Evolutionary conservation across 345 rosid genomes (phyloP).

Genomic region (Hirschfeldia incana): DNA sequence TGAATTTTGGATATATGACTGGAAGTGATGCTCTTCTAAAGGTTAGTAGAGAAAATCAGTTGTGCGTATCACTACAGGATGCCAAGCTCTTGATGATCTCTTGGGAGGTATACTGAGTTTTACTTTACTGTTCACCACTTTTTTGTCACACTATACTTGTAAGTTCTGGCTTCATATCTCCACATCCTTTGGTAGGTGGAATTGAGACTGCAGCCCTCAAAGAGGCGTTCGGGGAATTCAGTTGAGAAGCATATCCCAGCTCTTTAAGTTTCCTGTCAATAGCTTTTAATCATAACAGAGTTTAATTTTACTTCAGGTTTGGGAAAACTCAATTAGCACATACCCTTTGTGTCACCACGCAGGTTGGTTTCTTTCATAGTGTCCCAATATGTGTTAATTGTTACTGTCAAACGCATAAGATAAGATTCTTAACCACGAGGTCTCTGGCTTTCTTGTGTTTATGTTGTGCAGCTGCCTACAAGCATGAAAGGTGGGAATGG

Average conservation of each 20-base stretch:
- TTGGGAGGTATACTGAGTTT: constrained; percentile 59
- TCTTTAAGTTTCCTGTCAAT: not conserved
- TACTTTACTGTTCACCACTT: not conserved
- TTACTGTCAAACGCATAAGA: not conserved
- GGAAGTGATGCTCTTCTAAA: constrained; percentile 87
- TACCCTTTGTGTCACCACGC: constrained; percentile 83
- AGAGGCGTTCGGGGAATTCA: constrained; percentile 93
- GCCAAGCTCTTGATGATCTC: constrained; percentile 92
- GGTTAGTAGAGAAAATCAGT: constrained; percentile 81
- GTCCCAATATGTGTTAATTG: not conserved
- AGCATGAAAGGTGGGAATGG: constrained; percentile 92
- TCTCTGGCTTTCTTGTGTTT: not conserved
- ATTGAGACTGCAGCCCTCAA: constrained; percentile 75
- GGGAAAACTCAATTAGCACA: constrained; percentile 93
- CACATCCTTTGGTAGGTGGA: constrained; percentile 61
- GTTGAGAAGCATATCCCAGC: constrained; percentile 48
- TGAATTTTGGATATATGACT: constrained; percentile 89
- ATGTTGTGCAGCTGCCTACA: constrained; percentile 66
- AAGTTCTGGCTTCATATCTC: not conserved
- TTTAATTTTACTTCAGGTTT: constrained; percentile 50
- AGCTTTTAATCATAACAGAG: not conserved
- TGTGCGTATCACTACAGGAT: constrained; percentile 85
- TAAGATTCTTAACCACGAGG: not conserved
- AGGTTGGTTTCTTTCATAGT: constrained; percentile 50
- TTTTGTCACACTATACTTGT: not conserved